phyloP scores from a whole-genome alignment of 208 protist species.

The Borovskyia barvae region DNA sequence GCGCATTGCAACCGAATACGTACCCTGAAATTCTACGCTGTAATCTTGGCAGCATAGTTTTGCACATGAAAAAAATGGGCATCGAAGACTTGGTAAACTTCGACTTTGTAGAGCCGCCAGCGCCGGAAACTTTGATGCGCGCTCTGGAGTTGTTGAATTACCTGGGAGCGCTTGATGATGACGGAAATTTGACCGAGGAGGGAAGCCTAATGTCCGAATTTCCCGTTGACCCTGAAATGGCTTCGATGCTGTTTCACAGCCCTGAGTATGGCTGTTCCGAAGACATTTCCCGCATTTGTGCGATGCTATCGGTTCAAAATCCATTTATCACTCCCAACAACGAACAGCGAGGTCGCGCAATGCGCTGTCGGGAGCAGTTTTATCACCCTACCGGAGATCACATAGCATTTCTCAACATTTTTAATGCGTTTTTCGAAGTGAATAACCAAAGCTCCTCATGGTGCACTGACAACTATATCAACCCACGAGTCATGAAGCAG shows the following conservation, averaged over 20 bases:
- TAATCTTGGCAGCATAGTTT: constrained; percentile 96
- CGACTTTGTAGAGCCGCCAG: constrained; percentile 98
- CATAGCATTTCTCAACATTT: constrained; percentile 94
- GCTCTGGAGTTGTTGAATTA: constrained; percentile 95
- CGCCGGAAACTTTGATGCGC: constrained; percentile 92
- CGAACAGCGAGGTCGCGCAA: constrained; percentile 70
- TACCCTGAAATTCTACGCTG: constrained; percentile 98
- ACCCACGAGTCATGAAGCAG: constrained; percentile 92
- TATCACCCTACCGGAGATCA: constrained; percentile 96
- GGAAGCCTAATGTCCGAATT: constrained; percentile 97
- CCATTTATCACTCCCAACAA: constrained; percentile 70
- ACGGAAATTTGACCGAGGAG: constrained; percentile 95
- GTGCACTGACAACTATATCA: constrained; percentile 98
- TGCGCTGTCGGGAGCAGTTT: constrained; percentile 94
- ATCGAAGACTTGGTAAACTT: constrained; percentile 98
- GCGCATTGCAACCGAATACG: constrained; percentile 90
- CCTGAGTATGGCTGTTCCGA: constrained; percentile 94
- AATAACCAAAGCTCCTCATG: constrained; percentile 79
- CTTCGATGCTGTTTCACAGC: constrained; percentile 95
- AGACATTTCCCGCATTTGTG: constrained; percentile 96
- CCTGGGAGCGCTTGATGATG: constrained; percentile 97
- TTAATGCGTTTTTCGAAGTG: constrained; percentile 73
- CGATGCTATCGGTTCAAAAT: constrained; percentile 94
- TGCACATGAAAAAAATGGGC: constrained; percentile 98
- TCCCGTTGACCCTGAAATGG: constrained; percentile 97